Conservation (phyloP, 2,329 filamentous ascomycete genomes). For the Fusarium sp. region DNA sequence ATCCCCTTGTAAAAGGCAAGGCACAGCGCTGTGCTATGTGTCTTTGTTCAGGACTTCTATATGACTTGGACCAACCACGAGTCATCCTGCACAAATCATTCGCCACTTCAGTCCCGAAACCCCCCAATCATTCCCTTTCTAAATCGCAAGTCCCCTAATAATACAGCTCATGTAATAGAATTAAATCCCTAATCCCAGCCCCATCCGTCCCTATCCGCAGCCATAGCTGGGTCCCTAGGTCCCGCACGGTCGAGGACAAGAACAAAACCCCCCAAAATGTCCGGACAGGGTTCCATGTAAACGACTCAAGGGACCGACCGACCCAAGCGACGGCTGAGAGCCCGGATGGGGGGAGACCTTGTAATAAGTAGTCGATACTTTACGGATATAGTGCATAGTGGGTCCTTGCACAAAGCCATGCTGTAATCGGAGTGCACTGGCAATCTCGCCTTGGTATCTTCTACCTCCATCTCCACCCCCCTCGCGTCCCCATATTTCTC, state of each 20-base stretch:
- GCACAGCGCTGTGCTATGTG: constrained; percentile 6
- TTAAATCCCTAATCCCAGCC: constrained; percentile 30
- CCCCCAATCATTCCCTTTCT: constrained; percentile 27
- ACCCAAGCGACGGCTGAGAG: constrained; percentile 35
- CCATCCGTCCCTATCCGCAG: constrained; percentile 22
- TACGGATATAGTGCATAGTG: constrained; percentile 7
- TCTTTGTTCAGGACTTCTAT: constrained; percentile 1
- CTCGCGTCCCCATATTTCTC: constrained; percentile 35
- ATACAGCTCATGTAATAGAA: constrained; percentile 32
- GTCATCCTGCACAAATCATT: constrained; percentile 17
- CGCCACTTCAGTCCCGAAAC: constrained; percentile 20
- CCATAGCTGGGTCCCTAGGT: constrained; percentile 8
- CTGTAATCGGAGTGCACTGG: constrained; percentile 16
- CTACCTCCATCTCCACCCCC: constrained; percentile 31
- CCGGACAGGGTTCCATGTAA: constrained; percentile 23
- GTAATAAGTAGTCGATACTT: constrained; percentile 30
- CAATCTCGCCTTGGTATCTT: constrained; percentile 30
- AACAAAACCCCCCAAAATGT: constrained; percentile 25
- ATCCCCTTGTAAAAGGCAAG: constrained; percentile 22
- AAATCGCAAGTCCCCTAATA: constrained; percentile 20
- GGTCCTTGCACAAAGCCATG: constrained; percentile 15
- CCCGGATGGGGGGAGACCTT: constrained; percentile 14
- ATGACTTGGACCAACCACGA: constrained; percentile 17
- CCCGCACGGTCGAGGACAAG: constrained; percentile 16
- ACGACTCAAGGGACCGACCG: constrained; percentile 37